Base-by-base conservation (phyloP, 805 yeast species). In the Tetrapisispora phaffii region DNA sequence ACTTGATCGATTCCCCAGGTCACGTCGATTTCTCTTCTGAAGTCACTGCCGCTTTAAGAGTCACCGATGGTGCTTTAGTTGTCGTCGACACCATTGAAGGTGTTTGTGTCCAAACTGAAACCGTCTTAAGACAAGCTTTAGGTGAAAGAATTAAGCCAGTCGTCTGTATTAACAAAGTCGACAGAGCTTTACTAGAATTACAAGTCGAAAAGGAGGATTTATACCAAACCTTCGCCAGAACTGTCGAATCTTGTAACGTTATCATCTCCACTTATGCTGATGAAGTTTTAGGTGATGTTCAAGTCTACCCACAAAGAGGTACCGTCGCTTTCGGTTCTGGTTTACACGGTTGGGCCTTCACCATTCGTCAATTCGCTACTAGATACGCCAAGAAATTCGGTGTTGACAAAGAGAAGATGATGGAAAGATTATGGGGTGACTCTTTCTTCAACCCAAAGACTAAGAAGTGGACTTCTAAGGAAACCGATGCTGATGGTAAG, bases 1-100 rank as follows among this genome's bases (percentile, higher is more conserved):
- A 90, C 87, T 80, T 90, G 82, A 90, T 90, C 66, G 97, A 90
- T 74, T 90, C 97, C 62, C 97, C 97, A 75, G 97, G 97, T 85
- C 97, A 90, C 97, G 97, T 90, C 82, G 97, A 90, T 78, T 90
- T 90, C 89, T 88, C 97, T 55, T 90, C 97, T 62, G 97, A 90
- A 76, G 97, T 90, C 67, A 90, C 97, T 68, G 97, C 97, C 65
- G 97, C 97, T 74, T 83, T 90, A 69, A 89, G 97, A 79, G 97
- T 90, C 67, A 90, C 97, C 60, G 97, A 90, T 71, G 97, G 97
- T 87, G 97, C 97, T 69, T 80, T 90, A 68, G 97, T 90, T 64
- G 97, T 90, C 63, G 97, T 90, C 69, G 97, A 90, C 75, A 82
- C 94, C 76, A 88, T 90, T 71, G 97, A 90, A 75, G 97, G 97